Percentiles rank a stretch among this genome's conserved stretches.
Conservation (phyloP, 2,329 filamentous ascomycete species). For the Paraphoma sp. region DNA sequence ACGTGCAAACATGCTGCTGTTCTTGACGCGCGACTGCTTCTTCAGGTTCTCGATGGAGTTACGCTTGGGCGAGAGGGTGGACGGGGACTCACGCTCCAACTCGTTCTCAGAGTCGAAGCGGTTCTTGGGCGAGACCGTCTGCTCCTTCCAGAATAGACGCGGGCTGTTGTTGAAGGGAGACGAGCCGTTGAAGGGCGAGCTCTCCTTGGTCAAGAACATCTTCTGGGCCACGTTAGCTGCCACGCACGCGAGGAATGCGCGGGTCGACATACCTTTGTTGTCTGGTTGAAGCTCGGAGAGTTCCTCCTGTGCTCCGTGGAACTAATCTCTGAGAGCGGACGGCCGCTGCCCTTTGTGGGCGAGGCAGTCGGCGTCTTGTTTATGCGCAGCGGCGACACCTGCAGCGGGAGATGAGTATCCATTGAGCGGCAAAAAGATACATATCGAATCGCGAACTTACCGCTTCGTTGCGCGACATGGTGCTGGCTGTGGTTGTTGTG, state of each 20-base stretch:
- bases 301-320: slow-evolving; percentile 86
- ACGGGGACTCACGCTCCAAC: slow-evolving; percentile 62
- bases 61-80: slow-evolving; percentile 72
- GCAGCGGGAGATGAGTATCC: slow-evolving; percentile 20
- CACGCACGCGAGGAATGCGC: slow-evolving; percentile 14
- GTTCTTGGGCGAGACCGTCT: slow-evolving; percentile 67
- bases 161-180: slow-evolving; percentile 79
- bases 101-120: slow-evolving; percentile 73
- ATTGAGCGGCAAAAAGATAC: background rate
- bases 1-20: slow-evolving; percentile 94
- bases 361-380: slow-evolving; percentile 71
- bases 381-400: slow-evolving; percentile 82
- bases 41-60: slow-evolving; percentile 96
- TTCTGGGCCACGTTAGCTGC: slow-evolving; percentile 59
- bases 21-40: slow-evolving; percentile 93
- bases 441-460: slow-evolving; percentile 35
- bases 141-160: slow-evolving; percentile 87
- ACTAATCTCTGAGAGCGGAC: slow-evolving; percentile 85
- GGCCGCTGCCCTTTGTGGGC: slow-evolving; percentile 66
- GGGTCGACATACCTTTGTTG: slow-evolving; percentile 65
- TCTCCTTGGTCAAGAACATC: slow-evolving; percentile 72
- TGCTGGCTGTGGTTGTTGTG: slow-evolving; percentile 19
- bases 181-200: slow-evolving; percentile 78
- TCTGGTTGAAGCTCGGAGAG: slow-evolving; percentile 87
- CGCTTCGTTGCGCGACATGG: slow-evolving; percentile 51